These are phyloP conservation scores for Euptelea pleiosperma DNA, from an alignment of 164 flowering plant species.

Conservation along the genomic window DNA sequence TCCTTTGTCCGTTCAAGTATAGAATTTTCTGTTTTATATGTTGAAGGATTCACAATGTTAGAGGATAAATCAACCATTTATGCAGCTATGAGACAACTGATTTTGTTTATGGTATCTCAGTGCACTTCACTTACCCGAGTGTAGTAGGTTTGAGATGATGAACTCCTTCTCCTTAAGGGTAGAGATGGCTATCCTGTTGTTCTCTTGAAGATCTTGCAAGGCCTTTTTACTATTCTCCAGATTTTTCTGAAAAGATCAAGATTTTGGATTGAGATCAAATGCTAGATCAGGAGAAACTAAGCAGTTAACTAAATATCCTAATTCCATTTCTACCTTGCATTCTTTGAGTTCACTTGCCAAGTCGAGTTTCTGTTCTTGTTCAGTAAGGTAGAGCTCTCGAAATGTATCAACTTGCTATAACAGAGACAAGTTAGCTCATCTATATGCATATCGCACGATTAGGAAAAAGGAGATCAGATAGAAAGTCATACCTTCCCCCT, in stretches of 20 bases:
- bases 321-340: slow-evolving; percentile 50
- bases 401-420: slow-evolving; percentile 55
- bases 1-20: slow-evolving; percentile 65
- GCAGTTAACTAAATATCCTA: background rate
- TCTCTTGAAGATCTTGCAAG: slow-evolving; percentile 64
- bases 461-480: background rate
- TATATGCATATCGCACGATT: background rate
- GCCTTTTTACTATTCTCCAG: slow-evolving; percentile 47
- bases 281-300: too few relatives aligned
- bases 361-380: slow-evolving; percentile 59
- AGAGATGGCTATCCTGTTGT: slow-evolving; percentile 34
- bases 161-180: slow-evolving; percentile 63
- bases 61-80: background rate
- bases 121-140: slow-evolving; percentile 44
- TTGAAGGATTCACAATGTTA: background rate
- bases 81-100: background rate
- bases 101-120: background rate
- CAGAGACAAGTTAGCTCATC: background rate
- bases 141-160: slow-evolving; percentile 52
- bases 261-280: slow-evolving; percentile 4
- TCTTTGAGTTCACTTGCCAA: slow-evolving; percentile 58
- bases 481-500: slow-evolving; percentile 48
- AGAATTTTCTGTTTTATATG: slow-evolving; percentile 48
- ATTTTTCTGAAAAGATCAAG: slow-evolving; percentile 37
- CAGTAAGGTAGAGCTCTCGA: slow-evolving; percentile 57